Evolutionary conservation across 768 basidiomycete species (phyloP).

Genomic region (Mycena galericulata): DNA sequence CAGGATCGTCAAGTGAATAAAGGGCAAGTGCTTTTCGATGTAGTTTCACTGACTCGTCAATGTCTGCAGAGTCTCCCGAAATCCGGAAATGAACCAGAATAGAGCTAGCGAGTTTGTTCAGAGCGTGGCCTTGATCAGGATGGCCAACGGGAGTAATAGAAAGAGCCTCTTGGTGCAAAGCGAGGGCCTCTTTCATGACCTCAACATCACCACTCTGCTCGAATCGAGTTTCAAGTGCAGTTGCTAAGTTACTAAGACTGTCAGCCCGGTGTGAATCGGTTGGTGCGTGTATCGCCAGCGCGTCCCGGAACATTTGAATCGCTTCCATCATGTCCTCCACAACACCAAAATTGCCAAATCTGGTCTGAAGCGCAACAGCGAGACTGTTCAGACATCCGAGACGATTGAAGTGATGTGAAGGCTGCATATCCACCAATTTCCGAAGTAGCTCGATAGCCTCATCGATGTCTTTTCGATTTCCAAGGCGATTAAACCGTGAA

Average conservation of each 20-base stretch:
- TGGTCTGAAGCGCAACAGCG: conserved; percentile 8
- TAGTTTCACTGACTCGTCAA: conserved; percentile 13
- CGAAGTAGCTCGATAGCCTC: conserved; percentile 11
- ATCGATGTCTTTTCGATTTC: conserved; percentile 1
- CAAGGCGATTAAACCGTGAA: neutral
- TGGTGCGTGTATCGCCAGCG: neutral
- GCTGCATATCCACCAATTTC: conserved; percentile 5
- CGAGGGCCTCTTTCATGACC: conserved; percentile 1
- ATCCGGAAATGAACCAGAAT: conserved; percentile 1
- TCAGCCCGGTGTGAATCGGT: neutral
- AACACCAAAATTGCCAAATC: conserved; percentile 1
- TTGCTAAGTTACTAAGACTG: neutral
- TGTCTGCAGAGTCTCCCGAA: conserved; percentile 1
- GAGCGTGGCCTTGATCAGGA: neutral
- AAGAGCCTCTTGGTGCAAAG: conserved; percentile 8
- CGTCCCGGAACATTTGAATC: conserved; percentile 6
- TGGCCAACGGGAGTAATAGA: neutral
- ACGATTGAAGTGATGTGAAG: conserved; percentile 8
- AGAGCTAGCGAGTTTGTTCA: neutral
- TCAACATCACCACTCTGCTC: conserved; percentile 8
- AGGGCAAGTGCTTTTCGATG: conserved; percentile 9
- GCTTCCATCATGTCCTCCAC: conserved; percentile 6
- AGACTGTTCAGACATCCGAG: conserved; percentile 9
- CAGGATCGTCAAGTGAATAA: conserved; percentile 1
- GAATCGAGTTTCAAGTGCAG: conserved; percentile 8